Percentiles rank a stretch among this genome's conserved stretches.
Conservation (phyloP, 805 yeast species). For the Lipomyces sp. region DNA sequence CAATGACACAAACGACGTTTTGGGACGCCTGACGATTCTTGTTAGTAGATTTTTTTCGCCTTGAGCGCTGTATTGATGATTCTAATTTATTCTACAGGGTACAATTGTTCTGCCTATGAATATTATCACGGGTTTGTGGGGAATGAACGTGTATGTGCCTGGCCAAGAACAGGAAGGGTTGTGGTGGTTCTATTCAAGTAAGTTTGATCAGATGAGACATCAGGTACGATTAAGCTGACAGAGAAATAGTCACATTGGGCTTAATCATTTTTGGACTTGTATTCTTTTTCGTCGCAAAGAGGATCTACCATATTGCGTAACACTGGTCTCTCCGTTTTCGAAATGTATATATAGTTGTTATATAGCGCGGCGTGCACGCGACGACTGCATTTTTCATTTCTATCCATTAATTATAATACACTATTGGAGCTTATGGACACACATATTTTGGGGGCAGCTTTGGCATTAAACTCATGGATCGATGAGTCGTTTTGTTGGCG, state of each 20-base stretch:
- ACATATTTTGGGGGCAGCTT: not conserved
- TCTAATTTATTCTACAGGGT: constrained; percentile 56
- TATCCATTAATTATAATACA: not conserved
- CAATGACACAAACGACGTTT: constrained; percentile 94
- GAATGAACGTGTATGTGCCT: constrained; percentile 97
- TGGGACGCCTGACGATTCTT: constrained; percentile 79
- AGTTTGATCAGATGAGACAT: not conserved
- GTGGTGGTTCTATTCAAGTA: constrained; percentile 59
- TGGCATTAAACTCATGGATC: not conserved
- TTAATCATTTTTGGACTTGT: constrained; percentile 30
- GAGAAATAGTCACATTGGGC: constrained; percentile 24
- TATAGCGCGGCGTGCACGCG: not conserved
- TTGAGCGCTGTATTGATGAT: not conserved
- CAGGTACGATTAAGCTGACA: not conserved
- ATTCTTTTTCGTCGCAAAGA: constrained; percentile 24
- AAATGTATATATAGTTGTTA: not conserved
- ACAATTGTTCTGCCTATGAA: constrained; percentile 94
- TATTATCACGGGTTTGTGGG: constrained; percentile 96
- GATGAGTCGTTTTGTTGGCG: not conserved
- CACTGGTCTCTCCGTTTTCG: not conserved
- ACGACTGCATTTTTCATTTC: not conserved
- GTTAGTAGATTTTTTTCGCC: constrained; percentile 9
- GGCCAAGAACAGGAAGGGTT: constrained; percentile 74
- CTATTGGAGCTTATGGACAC: not conserved
- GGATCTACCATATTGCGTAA: constrained; percentile 27